A percentile compares a stretch with the other conserved stretches of the same genome.
Evolutionary conservation across 2,329 filamentous ascomycete genomes (phyloP).

Genomic region (Xylariaceae sp.): DNA sequence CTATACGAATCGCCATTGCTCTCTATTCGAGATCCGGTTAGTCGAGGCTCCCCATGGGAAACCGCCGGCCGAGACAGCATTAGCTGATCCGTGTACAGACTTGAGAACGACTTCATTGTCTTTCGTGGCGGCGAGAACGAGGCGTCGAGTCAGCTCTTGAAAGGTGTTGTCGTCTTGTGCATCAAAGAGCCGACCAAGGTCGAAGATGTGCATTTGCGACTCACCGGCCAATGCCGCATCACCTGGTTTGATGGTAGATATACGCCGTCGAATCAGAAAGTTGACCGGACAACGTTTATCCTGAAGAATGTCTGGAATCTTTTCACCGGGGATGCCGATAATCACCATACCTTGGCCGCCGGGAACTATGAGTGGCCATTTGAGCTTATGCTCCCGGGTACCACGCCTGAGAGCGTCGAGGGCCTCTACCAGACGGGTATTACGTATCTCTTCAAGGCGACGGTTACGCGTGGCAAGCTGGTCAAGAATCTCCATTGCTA

Average conservation of each 20-base stretch:
- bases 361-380: slow-evolving; percentile 85
- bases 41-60: slow-evolving; percentile 21
- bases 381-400: slow-evolving; percentile 64
- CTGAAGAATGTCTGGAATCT: slow-evolving; percentile 64
- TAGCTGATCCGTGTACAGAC: slow-evolving; percentile 39
- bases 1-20: slow-evolving; percentile 45
- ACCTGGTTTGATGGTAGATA: slow-evolving; percentile 48
- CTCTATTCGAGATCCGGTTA: slow-evolving; percentile 55
- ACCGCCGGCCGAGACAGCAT: background rate
- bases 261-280: slow-evolving; percentile 53
- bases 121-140: slow-evolving; percentile 71
- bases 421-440: slow-evolving; percentile 81
- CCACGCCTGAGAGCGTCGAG: slow-evolving; percentile 81
- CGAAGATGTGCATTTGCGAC: slow-evolving; percentile 65
- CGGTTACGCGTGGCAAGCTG: slow-evolving; percentile 79
- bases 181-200: slow-evolving; percentile 62
- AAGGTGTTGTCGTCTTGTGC: slow-evolving; percentile 68
- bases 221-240: slow-evolving; percentile 64
- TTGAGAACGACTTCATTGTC: slow-evolving; percentile 74
- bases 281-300: slow-evolving; percentile 55
- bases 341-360: slow-evolving; percentile 55
- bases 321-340: slow-evolving; percentile 54
- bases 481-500: slow-evolving; percentile 78
- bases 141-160: slow-evolving; percentile 67
- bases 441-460: slow-evolving; percentile 86